A percentile compares a stretch with the other conserved stretches of the same genome.
phyloP scores from a whole-genome alignment of 2,329 filamentous ascomycete species.

The Phaeomoniella chlamydospora region DNA sequence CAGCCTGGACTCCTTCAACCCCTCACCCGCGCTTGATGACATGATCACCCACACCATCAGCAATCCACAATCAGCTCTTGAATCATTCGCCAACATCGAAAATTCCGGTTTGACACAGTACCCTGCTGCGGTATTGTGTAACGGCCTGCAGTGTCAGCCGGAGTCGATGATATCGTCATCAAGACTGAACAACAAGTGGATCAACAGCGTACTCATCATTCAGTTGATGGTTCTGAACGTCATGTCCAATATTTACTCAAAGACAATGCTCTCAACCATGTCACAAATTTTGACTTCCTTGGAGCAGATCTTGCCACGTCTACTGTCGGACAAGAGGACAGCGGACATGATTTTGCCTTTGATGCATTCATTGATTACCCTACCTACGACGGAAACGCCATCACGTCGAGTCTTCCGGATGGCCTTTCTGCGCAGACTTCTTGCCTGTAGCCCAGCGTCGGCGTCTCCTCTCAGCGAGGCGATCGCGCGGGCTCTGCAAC shows the following conservation, averaged over 20 bases:
- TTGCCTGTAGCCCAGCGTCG: constrained; percentile 38
- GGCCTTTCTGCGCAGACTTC: constrained; percentile 33
- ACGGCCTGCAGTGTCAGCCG: constrained; percentile 99
- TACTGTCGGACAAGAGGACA: constrained; percentile 38
- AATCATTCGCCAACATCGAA: constrained; percentile 30
- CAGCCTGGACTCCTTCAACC: constrained; percentile 21
- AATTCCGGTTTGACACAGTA: constrained; percentile 96
- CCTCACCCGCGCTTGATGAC: constrained; percentile 15
- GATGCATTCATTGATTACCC: constrained; percentile 41
- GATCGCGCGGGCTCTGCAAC: constrained; percentile 38
- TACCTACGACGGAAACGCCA: constrained; percentile 30
- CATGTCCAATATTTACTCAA: constrained; percentile 45
- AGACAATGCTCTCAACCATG: constrained; percentile 51
- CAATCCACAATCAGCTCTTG: constrained; percentile 8
- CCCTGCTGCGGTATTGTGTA: constrained; percentile 99
- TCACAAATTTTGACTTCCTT: constrained; percentile 60
- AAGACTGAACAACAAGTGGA: constrained; percentile 25
- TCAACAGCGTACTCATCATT: constrained; percentile 38
- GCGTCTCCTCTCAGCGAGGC: constrained; percentile 38
- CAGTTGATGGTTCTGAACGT: constrained; percentile 54
- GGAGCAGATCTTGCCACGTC: constrained; percentile 62
- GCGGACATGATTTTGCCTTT: constrained; percentile 32
- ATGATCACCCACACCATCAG: constrained; percentile 17
- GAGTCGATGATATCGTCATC: constrained; percentile 38
- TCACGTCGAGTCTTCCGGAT: constrained; percentile 27